Percentiles rank a stretch among this genome's conserved stretches.
Evolutionary conservation across 2,329 filamentous ascomycete genomes (phyloP).

Genomic region (Penicillium brasilianum): DNA sequence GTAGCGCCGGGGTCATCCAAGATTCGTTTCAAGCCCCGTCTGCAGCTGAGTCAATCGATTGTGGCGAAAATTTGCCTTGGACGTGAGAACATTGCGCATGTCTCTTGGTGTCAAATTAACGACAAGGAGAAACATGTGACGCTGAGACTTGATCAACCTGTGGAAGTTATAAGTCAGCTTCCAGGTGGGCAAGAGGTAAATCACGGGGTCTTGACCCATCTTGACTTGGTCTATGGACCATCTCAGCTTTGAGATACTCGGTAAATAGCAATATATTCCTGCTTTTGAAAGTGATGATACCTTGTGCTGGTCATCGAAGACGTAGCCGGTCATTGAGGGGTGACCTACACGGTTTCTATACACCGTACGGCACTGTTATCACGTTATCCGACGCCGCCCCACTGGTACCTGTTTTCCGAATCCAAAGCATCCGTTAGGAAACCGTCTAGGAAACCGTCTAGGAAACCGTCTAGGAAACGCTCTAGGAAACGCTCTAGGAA

Average conservation of each 20-base stretch:
- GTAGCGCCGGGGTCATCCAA: conserved; percentile 21
- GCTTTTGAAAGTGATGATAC: neutral
- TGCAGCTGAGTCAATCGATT: conserved; percentile 19
- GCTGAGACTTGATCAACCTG: conserved; percentile 23
- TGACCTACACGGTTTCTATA: too few species aligned
- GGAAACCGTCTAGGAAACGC: too few species aligned
- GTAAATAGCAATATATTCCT: neutral
- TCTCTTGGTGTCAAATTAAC: conserved; percentile 23
- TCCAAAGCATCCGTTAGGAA: too few species aligned
- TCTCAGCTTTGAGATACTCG: neutral
- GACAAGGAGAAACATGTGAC: conserved; percentile 19
- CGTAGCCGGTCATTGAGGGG: too few species aligned
- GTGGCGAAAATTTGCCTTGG: conserved; percentile 31
- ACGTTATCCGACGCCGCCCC: too few species aligned
- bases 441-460: too few species aligned
- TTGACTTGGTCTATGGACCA: conserved; percentile 3
- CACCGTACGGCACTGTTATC: too few species aligned
- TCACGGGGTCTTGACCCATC: conserved; percentile 25
- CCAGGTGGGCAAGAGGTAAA: conserved; percentile 19
- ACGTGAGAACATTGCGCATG: conserved; percentile 27
- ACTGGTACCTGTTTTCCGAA: too few species aligned
- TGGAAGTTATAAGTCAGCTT: conserved; percentile 26
- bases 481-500: too few species aligned
- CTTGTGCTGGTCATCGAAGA: too few species aligned
- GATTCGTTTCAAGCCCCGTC: conserved; percentile 29